Base-by-base conservation (phyloP, 2,329 filamentous ascomycete species). In the Stachybotrys elegans region DNA sequence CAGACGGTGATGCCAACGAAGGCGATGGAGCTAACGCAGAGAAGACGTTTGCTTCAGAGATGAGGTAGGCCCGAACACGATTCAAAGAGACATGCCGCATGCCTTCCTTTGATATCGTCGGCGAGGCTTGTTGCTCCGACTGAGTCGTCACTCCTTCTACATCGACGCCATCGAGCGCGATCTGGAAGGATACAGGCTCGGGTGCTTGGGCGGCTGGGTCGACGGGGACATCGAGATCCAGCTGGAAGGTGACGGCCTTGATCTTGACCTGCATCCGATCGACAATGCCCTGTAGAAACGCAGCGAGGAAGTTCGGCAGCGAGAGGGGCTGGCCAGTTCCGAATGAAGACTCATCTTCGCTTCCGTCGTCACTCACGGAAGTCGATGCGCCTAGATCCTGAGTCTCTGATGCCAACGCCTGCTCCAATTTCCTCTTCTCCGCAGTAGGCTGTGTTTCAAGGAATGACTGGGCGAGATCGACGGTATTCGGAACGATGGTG, bases 401-500 rank as follows among this genome's bases (percentile, higher is more conserved):
- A 1, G 75, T 76, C 57, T 85, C 79, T 2, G 80, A 76, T 17
- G 77, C 71, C 14, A 91, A 64, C 8, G 83, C 84, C 40, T 84
- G 79, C 59, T 90, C 83, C 20, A 92, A 70, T 56, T 84, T 77
- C 46, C 71, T 73, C 50, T 78, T 83, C 55, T 89, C 84, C 40
- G 78, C 72, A 5, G 69, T 68, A 12, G 85, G 80, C 57, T 89
- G 82, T 2, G 84, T 79, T 51, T 85, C 74, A n/a, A 92, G 70
- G 58, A 92, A 92, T 0, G 86, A 91, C 57, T 86, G 78, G 13
- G 88, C 86, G 13, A 93, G 71, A 51, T 90, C 84, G 45, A 81
- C 78, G 2, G 84, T 78, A 20, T 85, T 84, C 1, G 86, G 87
- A 4, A 90, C 72, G 6, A 69, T 53, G 2, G 62, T 55, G 16